Evolutionary conservation across 352 stramenopile genomes (phyloP), one percentile per base, ranked within the genome.

Genomic region (Pythium pyrilobum): DNA sequence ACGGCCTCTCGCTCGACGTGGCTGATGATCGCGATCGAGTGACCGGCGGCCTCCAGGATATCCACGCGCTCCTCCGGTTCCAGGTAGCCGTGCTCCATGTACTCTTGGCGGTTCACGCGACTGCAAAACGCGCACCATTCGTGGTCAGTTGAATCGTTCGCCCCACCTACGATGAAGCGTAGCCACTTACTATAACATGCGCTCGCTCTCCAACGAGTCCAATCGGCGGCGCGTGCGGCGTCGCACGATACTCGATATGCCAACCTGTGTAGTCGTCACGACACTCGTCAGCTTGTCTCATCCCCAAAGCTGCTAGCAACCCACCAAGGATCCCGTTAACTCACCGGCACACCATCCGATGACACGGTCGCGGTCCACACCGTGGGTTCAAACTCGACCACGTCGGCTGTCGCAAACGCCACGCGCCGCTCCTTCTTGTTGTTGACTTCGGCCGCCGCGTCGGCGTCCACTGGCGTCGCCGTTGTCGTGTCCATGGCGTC

Each of bases 361-460:
- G 81, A 72, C 23, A 90, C 76, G 4, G 77, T 87, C 39, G 77
- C 80, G n/a, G 79, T 90, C 75, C 76, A 90, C 62, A 85, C 74
- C 16, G 81, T 89, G 25, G 81, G 81, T 51, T 92, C 81, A 37
- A 92, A 92, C 69, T 92, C 81, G 25, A 90, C 64, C 11, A 92
- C 64, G 27, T 92, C 75, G 5, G 74, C 77, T 15, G 66, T 52
- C 15, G 81, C 64, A 50, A 92, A 92, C 16, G 62, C 63, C 42
- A 89, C 75, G 53, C 66, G 55, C 33, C 46, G 46, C 34, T 54
- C 39, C 55, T 79, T 79, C 33, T 65, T 62, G 55, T 48, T 69
- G 18, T 45, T 46, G 16, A 40, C 20, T 5, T 45, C 34, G 21
- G 47, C 38, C 24, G 46, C 21, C 3, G 45, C 23, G 32, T 34